Percentiles rank a stretch among this genome's conserved stretches.
Conservation (phyloP, 768 basidiomycete genomes). For the Mycena kentingensis region DNA sequence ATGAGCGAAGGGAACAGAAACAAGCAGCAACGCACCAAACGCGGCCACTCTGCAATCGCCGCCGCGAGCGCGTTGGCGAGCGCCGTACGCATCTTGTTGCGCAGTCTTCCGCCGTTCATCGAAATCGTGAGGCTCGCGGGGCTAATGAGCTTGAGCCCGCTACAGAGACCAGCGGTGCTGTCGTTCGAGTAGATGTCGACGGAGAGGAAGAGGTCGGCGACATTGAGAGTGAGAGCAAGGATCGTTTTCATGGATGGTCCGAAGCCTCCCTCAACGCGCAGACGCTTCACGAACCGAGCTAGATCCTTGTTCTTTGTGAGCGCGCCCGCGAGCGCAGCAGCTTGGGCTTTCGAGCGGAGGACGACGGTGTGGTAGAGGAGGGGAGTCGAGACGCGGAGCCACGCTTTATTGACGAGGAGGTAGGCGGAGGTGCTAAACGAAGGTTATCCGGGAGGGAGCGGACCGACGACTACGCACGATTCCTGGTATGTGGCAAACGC, state of each 20-base stretch:
- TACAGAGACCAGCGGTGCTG: neutral
- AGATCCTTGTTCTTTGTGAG: neutral
- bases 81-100: neutral
- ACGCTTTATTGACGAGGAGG: neutral
- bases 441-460: too few relatives aligned
- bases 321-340: neutral
- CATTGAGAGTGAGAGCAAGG: neutral
- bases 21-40: neutral
- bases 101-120: neutral
- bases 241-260: neutral
- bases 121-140: neutral
- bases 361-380: neutral
- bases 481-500: too few relatives aligned
- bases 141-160: neutral
- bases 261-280: neutral
- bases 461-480: too few relatives aligned
- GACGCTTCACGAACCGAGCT: neutral
- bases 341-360: neutral
- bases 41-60: neutral
- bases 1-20: neutral
- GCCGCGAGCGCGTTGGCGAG: neutral
- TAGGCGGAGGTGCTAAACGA: neutral
- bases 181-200: neutral
- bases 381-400: neutral
- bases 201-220: neutral